These are phyloP conservation scores for Omphalotus guepiniiformis DNA, from an alignment of 768 basidiomycete species.

Conservation along the genomic window DNA sequence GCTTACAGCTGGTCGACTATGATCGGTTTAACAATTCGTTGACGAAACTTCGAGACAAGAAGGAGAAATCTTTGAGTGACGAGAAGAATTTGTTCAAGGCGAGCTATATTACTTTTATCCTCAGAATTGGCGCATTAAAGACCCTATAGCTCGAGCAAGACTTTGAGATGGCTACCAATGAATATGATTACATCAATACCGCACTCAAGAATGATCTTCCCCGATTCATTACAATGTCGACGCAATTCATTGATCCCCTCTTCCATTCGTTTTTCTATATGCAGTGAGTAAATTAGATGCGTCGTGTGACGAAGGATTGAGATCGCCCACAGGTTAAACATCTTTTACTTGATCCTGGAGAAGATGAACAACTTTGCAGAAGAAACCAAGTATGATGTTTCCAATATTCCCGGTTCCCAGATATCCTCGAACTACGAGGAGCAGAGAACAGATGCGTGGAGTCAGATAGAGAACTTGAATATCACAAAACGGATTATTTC, in stretches of 20 bases:
- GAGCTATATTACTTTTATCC: conserved; percentile 14
- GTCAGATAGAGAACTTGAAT: conserved; percentile 69
- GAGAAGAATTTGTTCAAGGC: conserved; percentile 98
- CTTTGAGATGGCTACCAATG: conserved; percentile 86
- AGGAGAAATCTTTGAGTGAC: conserved; percentile 92
- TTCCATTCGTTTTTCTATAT: conserved; percentile 99
- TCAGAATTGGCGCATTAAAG: too few relatives aligned
- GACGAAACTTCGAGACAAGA: conserved; percentile 95
- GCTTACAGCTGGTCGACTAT: conserved; percentile 81
- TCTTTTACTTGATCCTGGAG: conserved; percentile 92
- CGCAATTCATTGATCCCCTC: conserved; percentile 92
- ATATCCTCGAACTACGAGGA: conserved; percentile 76
- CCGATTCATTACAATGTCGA: conserved; percentile 83
- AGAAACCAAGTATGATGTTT: conserved; percentile 69
- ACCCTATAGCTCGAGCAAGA: conserved; percentile 82
- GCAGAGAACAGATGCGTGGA: conserved; percentile 80
- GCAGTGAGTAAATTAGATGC: conserved; percentile 63
- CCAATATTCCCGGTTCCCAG: conserved; percentile 60
- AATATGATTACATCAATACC: conserved; percentile 91
- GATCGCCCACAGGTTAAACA: conserved; percentile 62
- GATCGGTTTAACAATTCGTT: conserved; percentile 96
- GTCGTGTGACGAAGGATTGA: not conserved
- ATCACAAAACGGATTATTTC: conserved; percentile 84
- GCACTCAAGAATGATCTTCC: conserved; percentile 90
- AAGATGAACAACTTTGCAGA: conserved; percentile 87